Base-by-base conservation (phyloP, 2,329 filamentous ascomycete genomes). In the Penicillium sp. region DNA sequence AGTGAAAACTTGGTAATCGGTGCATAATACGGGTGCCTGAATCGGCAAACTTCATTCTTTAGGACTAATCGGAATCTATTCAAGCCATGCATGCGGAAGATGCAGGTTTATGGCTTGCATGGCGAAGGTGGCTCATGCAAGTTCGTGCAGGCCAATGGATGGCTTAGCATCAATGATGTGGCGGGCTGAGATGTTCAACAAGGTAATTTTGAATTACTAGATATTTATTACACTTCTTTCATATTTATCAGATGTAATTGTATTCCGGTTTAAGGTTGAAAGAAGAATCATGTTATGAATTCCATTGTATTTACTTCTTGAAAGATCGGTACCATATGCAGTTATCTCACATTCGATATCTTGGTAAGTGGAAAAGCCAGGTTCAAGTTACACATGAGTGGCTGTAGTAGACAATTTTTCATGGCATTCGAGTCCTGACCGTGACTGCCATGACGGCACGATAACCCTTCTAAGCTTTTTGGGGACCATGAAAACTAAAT, bases 101-200 rank as follows among this genome's bases (percentile, higher is more conserved):
- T 27, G 20, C 23, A 29, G 36, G 21, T 15, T 13, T 3, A 47
- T 40, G 26, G 27, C 32, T 32, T 41, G 49, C 49, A 48, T 50
- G 12, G 7, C 7, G 26, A 39, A 26, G 41, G 21, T 30, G 21
- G 33, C 42, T 50, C 21, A 39, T 51, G 42, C 43, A 39, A 46
- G 41, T 44, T 49, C 37, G 41, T 46, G 46, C 33, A 46, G 29
- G 20, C 7, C 13, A n/a, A 23, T 43, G 27, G 37, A 26, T 49
- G 30, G 43, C 46, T 30, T 15, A 42, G 23, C 39, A 29, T 17
- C 17, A 29, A 42, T 42, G 26, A 42, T 36, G 39, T 43, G 39
- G 39, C 39, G 30, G 34, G 39, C 46, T 43, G 39, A 49, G 37
- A 26, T 10, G 10, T 37, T 36, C 4, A 20, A 26, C 26, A 26